A percentile compares a stretch with the other conserved stretches of the same genome.
Conservation (phyloP, 139 green algal genomes). For the Tetraselmis chui region DNA sequence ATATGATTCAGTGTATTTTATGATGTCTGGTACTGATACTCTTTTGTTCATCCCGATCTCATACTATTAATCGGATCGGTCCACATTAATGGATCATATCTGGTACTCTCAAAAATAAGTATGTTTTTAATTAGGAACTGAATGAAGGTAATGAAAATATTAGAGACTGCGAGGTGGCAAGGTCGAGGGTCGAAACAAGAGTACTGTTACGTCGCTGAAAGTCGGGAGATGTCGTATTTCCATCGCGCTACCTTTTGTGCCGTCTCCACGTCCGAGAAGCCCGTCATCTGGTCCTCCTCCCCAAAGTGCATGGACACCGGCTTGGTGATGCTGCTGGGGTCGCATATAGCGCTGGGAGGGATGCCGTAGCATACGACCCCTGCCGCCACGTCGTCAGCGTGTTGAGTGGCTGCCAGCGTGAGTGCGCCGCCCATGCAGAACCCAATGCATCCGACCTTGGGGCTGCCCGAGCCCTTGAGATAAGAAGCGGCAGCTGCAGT, state of each 20-base stretch:
- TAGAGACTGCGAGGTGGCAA: too few relatives aligned
- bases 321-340: conserved; percentile 6
- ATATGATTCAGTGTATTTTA: too few relatives aligned
- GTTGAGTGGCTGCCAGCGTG: conserved; percentile 42
- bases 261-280: conserved; percentile 3
- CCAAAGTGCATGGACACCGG: conserved; percentile 6
- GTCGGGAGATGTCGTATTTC: too few relatives aligned
- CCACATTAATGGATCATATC: too few relatives aligned
- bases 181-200: too few relatives aligned
- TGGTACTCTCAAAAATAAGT: too few relatives aligned
- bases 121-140: too few relatives aligned
- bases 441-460: conserved; percentile 47
- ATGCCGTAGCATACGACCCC: conserved; percentile 61
- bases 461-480: conserved; percentile 36
- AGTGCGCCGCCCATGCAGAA: conserved; percentile 74
- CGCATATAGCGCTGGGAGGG: conserved; percentile 23
- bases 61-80: too few relatives aligned
- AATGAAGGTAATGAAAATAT: too few relatives aligned
- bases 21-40: too few relatives aligned
- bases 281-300: conserved; percentile 6
- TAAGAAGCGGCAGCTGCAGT: conserved; percentile 15
- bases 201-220: too few relatives aligned
- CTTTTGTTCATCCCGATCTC: too few relatives aligned
- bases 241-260: not conserved
- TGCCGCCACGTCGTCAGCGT: conserved; percentile 31